Base-by-base conservation (phyloP, 1,284 basidiomycete genomes). In the Ustilago shanxiensis region DNA sequence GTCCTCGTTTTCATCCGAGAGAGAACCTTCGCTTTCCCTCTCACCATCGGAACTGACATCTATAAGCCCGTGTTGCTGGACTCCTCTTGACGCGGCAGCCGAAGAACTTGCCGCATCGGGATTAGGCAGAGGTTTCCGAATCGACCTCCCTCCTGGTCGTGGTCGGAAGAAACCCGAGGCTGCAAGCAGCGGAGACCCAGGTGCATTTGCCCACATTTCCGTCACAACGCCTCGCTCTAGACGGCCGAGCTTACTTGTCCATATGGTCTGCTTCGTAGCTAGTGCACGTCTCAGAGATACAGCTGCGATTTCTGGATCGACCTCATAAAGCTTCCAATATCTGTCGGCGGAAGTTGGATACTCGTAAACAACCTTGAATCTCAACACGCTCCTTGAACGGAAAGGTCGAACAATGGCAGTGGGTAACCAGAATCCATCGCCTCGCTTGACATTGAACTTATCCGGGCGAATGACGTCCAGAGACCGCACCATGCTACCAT, bases 301-400 rank as follows among this genome's bases (percentile, higher is more conserved):
- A 11, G 22, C 7, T 11, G 58, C 58, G 9, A 18, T 3, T 1
- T 22, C 28, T 18, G 53, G 58, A 24, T 51, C 16, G 22, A 2
- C 10, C 1, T 2, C 14, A 26, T 29, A 37, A 2, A 22, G 26
- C 3, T 24, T 10, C 8, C 37, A 22, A 33, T 39, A 54, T 24
- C 18, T 16, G 6, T 26, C 16, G 0, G 31, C 20, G 1, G 31
- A 33, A 11, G 59, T 67, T 7, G 59, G 59, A 26, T 47, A 67
- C 41, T 61, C 29, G 49, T 67, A 29, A 20, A 67, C 31, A 7
- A 53, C 9, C 1, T n/a, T 44, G 26, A 56, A 56, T 5, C 14
- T 44, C 37, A 56, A n/a, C 3, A 45, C 4, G 3, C 20, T 5
- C n/a, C 2, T 13, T 26, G n/a, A 37, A 14, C 33, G 33, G 11